Evolutionary conservation across 1,284 basidiomycete species (phyloP), one percentile per base, ranked within the genome.

Genomic region (Heterobasidion irregulare): DNA sequence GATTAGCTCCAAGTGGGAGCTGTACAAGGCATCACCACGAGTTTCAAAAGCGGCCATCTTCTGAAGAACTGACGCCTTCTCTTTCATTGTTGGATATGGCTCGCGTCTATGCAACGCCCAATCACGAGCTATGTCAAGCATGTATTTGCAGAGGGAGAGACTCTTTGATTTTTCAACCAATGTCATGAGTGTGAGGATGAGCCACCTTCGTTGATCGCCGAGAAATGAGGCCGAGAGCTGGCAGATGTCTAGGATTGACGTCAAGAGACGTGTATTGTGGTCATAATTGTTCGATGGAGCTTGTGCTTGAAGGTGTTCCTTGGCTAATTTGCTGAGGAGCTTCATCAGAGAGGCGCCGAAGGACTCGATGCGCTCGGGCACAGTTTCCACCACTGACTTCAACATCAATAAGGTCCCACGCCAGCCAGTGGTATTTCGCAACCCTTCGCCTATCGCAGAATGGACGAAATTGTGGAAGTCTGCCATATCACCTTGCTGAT

Each of bases 161-260:
- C 87, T 96, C 64, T 89, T 86, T n/a, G 94, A 97, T 68, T 95
- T 94, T 64, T 98, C 96, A 46, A 95, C 86, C 36, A 99, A 78
- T 51, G 87, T 83, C 16, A 87, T 83, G 53, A 98, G 80, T 3
- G 79, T 78, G 54, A 75, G 86, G 52, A 96, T 75, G 57, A 98
- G 78, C 73, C 83, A 85, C 58, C 81, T 78, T 47, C 87, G 77
- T 60, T 87, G 84, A 43, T 92, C 89, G 6, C 79, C 83, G 15
- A 91, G 77, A 15, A 79, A 79, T 6, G 78, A 75, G 19, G 89
- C 75, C 4, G 83, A 79, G 33, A 77, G 71, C 58, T 86, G 83
- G 62, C 82, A 88, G 44, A 91, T 87, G 55, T 91, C 87, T 36
- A 92, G 75, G 56, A 88, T 82, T 18, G 76, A 74, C 6, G 78